Evolutionary conservation across 1,284 basidiomycete genomes (phyloP), one percentile per base, ranked within the genome.

Genomic region (Cutaneotrichosporon sp.): DNA sequence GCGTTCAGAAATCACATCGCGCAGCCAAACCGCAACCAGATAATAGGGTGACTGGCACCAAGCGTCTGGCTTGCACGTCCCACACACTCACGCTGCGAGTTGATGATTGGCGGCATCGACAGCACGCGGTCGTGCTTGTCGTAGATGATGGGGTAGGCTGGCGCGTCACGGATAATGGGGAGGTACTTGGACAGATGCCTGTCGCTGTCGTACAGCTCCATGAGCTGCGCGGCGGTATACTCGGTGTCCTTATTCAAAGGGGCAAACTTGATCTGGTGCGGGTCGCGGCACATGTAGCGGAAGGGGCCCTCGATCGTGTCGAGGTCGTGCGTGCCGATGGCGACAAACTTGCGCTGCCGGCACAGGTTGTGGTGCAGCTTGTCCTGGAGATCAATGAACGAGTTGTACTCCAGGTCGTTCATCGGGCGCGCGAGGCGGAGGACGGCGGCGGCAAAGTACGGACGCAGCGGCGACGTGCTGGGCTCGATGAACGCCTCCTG

Each of bases 101-200:
- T 97, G 82, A 97, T 97, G 80, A 99, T 97, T 2, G 97, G 97
- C 32, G 97, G 97, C 89, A 99, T 94, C 13, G 93, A 97, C 21
- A 97, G 85, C 2, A 99, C 96, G 38, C 84, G 87, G 76, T 92
- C 89, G 64, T 90, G 84, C 22, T 86, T 83, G 80, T 98, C 96
- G 81, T 98, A 98, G 78, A 99, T 97, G 81, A 99, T 91, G 26
- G 97, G 97, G 81, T 97, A 99, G 50, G 96, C 92, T 8, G 96
- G 92, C 11, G 91, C 92, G 76, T 97, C 92, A 31, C 89, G 87
- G 77, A 99, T 95, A 79, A 99, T 97, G 70, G 85, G 91, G 49
- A 99, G 86, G 82, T 92, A 99, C 77, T 86, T 88, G 52, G 87
- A 85, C 53, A 99, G 84, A 76, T 99, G 93, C 81, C 93, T 91